Evolutionary conservation across 2,329 filamentous ascomycete genomes (phyloP).

Genomic region (Aspergillus pseudoviridinutans): DNA sequence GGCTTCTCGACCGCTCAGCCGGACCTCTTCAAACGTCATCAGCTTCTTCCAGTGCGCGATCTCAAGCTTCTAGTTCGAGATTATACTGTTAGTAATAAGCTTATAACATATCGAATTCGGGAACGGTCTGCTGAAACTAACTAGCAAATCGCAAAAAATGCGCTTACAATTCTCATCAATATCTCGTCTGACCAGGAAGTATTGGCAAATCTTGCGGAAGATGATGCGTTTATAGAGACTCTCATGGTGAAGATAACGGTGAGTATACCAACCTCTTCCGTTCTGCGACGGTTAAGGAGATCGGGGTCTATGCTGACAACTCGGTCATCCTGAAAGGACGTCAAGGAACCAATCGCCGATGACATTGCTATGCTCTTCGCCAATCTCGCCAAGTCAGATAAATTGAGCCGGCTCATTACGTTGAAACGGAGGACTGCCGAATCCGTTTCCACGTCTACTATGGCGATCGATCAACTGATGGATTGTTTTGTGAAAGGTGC

Average conservation of each 20-base stretch:
- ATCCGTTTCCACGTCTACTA: constrained; percentile 66
- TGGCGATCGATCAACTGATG: constrained; percentile 83
- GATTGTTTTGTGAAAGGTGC: constrained; percentile 95
- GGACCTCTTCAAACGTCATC: constrained; percentile 75
- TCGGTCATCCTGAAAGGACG: constrained; percentile 21
- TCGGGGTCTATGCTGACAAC: constrained; percentile 5
- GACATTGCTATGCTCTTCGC: constrained; percentile 87
- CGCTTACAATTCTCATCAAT: constrained; percentile 71
- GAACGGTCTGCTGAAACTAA: background rate
- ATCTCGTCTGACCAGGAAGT: constrained; percentile 81
- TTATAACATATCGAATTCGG: background rate
- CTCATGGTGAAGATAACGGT: constrained; percentile 70
- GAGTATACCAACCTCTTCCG: constrained; percentile 49
- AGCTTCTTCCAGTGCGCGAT: constrained; percentile 75
- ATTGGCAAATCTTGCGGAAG: constrained; percentile 66
- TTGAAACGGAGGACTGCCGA: constrained; percentile 66
- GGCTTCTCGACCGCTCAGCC: constrained; percentile 76
- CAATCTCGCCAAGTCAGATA: constrained; percentile 80
- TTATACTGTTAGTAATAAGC: constrained; percentile 60
- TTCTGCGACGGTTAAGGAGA: background rate
- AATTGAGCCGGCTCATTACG: constrained; percentile 63
- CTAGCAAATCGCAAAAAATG: constrained; percentile 88
- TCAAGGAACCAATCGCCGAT: constrained; percentile 75
- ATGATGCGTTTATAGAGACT: constrained; percentile 75
- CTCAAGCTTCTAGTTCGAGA: constrained; percentile 84